Evolutionary conservation across 768 basidiomycete genomes (phyloP).

Genomic region (Cystobasidium tubakii): DNA sequence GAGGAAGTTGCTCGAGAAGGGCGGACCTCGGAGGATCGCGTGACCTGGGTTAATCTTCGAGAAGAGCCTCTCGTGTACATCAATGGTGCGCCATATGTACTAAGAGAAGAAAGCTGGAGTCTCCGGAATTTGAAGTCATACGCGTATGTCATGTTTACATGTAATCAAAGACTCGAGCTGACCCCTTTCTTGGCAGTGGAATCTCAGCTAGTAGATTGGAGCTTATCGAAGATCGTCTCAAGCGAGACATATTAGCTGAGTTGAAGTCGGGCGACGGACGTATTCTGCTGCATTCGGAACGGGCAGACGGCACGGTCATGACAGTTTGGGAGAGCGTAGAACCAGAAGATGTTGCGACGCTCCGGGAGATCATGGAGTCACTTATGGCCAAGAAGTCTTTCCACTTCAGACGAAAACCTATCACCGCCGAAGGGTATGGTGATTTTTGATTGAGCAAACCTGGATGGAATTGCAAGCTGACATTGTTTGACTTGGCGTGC

Average conservation of each 20-base stretch:
- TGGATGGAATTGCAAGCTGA: neutral
- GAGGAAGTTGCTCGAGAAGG: conserved; percentile 58
- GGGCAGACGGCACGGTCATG: conserved; percentile 74
- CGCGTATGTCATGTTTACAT: conserved; percentile 17
- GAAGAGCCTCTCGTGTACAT: conserved; percentile 81
- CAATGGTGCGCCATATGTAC: conserved; percentile 84
- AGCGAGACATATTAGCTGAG: conserved; percentile 79
- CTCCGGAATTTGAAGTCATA: conserved; percentile 89
- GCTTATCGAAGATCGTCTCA: conserved; percentile 79
- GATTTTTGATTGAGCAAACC: neutral
- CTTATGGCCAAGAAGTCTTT: conserved; percentile 51
- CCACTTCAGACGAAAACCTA: conserved; percentile 76
- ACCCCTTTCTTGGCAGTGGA: conserved; percentile 60
- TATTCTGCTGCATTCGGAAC: conserved; percentile 82
- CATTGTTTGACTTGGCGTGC: neutral
- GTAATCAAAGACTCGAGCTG: too few species aligned
- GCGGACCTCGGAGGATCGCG: conserved; percentile 56
- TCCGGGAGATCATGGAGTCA: conserved; percentile 77
- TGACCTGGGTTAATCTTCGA: conserved; percentile 87
- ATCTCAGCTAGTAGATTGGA: conserved; percentile 86
- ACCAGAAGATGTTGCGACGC: conserved; percentile 64
- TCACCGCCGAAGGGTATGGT: conserved; percentile 70
- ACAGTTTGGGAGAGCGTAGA: conserved; percentile 91
- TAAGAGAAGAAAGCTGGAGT: conserved; percentile 66
- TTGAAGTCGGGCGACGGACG: conserved; percentile 73